Percentiles rank a stretch among this genome's conserved stretches.
Evolutionary conservation across 495 filamentous ascomycete genomes (phyloP).

Genomic region (Haplographium delicatum): DNA sequence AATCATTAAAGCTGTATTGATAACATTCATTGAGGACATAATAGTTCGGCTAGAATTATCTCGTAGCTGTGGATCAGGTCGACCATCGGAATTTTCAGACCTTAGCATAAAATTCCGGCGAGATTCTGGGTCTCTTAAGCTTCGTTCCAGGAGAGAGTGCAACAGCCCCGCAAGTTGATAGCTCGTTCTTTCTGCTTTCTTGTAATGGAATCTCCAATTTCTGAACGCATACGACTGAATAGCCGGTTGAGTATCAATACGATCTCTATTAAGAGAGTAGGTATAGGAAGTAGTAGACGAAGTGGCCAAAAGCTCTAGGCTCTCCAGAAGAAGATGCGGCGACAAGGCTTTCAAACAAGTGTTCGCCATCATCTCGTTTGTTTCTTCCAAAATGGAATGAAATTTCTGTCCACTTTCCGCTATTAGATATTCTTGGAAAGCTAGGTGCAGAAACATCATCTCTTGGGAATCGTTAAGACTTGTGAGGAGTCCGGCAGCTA

Average conservation of each 20-base stretch:
- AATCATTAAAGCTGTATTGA: neutral
- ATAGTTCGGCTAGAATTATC: no score
- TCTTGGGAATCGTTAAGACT: neutral
- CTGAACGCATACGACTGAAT: neutral
- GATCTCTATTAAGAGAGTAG: neutral
- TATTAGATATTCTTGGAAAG: neutral
- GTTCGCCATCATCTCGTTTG: constrained; percentile 4
- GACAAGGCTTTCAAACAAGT: neutral
- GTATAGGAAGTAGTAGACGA: neutral
- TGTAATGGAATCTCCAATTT: constrained; percentile 2
- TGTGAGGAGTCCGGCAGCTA: neutral
- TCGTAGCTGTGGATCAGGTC: no score
- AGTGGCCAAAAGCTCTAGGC: no score
- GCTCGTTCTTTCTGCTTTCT: neutral
- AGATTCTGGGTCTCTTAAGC: no score
- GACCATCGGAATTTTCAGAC: no score
- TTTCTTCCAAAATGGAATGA: neutral
- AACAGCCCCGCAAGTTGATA: neutral
- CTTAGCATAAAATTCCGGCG: no score
- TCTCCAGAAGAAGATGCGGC: neutral
- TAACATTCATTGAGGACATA: neutral
- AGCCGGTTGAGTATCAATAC: neutral
- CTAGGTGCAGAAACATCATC: neutral
- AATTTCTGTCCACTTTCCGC: neutral
- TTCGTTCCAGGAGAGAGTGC: no score